These are phyloP conservation scores for Backusella westeae DNA, from an alignment of 192 early-diverging fungal genomes.

Conservation along the genomic window DNA sequence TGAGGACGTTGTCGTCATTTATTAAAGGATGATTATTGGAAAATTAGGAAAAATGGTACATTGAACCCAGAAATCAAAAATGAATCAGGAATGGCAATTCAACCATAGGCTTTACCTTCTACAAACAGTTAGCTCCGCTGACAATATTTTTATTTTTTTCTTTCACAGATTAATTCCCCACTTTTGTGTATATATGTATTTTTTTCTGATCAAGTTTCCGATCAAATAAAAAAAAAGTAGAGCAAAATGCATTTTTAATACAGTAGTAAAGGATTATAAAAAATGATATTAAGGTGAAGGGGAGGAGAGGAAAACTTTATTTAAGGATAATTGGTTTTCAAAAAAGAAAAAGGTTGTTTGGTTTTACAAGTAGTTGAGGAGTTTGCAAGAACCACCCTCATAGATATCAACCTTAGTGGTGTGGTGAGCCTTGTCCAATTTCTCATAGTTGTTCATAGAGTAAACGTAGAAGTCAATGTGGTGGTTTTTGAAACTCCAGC, in stretches of 20 bases:
- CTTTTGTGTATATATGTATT: not conserved
- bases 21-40: not conserved
- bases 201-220: not conserved
- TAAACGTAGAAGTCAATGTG: constrained; percentile 40
- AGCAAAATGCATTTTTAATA: too few species aligned
- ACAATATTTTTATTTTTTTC: not conserved
- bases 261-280: too few species aligned
- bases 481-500: constrained; percentile 34
- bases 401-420: constrained; percentile 36
- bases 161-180: constrained; percentile 2
- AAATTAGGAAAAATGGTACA: constrained; percentile 5
- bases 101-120: constrained; percentile 2
- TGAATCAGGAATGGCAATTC: not conserved
- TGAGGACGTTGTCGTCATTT: not conserved
- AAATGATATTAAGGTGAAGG: too few species aligned
- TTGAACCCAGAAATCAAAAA: constrained; percentile 3
- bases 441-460: constrained; percentile 26
- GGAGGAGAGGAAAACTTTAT: not conserved
- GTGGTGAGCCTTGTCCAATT: constrained; percentile 23
- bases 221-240: too few species aligned
- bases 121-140: not conserved
- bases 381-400: constrained; percentile 35
- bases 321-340: not conserved
- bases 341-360: not conserved
- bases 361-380: constrained; percentile 34